Percentiles rank a stretch among this genome's conserved stretches.
Conservation (phyloP, 805 yeast genomes). For the Suhomyces pyralidae region DNA sequence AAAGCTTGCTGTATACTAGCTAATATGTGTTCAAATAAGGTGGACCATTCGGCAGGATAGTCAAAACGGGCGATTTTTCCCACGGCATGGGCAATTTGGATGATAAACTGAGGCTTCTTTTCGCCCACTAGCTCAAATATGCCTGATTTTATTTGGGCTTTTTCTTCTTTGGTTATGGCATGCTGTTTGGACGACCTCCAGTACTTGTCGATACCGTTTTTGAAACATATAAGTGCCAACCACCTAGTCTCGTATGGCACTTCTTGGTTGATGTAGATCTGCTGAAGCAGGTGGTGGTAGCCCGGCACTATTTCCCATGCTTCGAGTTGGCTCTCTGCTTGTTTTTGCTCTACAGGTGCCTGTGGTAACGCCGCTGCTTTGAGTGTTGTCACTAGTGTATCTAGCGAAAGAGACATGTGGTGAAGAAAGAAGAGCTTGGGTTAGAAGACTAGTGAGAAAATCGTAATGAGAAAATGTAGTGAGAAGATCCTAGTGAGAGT, state of each 20-base stretch:
- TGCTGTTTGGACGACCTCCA: slow-evolving; percentile 73
- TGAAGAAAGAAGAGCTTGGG: background rate
- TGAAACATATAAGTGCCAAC: slow-evolving; percentile 83
- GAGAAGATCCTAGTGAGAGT: background rate
- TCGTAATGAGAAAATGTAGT: background rate
- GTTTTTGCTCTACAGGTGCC: slow-evolving; percentile 49
- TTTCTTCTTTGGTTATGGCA: slow-evolving; percentile 61
- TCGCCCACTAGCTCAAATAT: slow-evolving; percentile 63
- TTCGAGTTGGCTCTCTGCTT: slow-evolving; percentile 68
- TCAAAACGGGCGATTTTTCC: slow-evolving; percentile 79
- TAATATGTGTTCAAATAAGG: slow-evolving; percentile 64
- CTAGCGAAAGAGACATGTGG: background rate
- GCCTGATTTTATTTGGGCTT: slow-evolving; percentile 54
- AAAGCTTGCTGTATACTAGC: slow-evolving; percentile 42
- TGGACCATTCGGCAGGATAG: slow-evolving; percentile 86
- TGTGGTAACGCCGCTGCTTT: slow-evolving; percentile 27
- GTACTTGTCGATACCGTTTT: slow-evolving; percentile 79
- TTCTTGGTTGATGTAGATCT: slow-evolving; percentile 54
- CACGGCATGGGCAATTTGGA: slow-evolving; percentile 83
- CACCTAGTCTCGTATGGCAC: slow-evolving; percentile 69
- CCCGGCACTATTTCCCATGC: slow-evolving; percentile 67
- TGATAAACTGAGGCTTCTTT: slow-evolving; percentile 66
- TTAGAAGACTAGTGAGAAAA: background rate
- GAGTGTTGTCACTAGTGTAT: slow-evolving; percentile 21
- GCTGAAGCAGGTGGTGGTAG: slow-evolving; percentile 55